These are phyloP conservation scores for Calonectria pseudoreteaudii DNA, from an alignment of 2,329 filamentous ascomycete species.

Conservation along the genomic window DNA sequence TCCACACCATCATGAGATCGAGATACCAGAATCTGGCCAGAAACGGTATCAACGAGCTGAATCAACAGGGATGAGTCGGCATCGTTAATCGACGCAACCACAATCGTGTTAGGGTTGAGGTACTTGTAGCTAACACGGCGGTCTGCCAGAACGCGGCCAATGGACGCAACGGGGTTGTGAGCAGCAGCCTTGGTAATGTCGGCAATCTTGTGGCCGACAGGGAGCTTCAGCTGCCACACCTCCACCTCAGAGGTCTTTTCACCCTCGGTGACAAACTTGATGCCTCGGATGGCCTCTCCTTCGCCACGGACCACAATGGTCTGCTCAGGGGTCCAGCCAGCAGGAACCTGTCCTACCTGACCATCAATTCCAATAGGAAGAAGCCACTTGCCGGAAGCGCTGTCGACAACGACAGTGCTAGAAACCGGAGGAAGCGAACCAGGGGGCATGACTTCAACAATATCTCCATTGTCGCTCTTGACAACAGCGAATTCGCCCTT, in stretches of 20 bases:
- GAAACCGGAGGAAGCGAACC: conserved; percentile 44
- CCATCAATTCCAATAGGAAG: conserved; percentile 66
- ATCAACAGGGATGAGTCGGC: conserved; percentile 71
- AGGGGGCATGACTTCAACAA: conserved; percentile 57
- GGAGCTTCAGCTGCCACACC: conserved; percentile 80
- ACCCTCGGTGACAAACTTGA: conserved; percentile 62
- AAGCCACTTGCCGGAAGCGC: conserved; percentile 63
- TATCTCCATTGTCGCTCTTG: conserved; percentile 64
- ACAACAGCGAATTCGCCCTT: conserved; percentile 73
- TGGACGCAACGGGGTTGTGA: conserved; percentile 92
- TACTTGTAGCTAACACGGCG: conserved; percentile 98
- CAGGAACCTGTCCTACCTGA: conserved; percentile 58
- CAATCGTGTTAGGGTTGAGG: conserved; percentile 85
- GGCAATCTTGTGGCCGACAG: conserved; percentile 74
- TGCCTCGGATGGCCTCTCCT: conserved; percentile 64
- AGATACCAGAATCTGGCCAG: conserved; percentile 82
- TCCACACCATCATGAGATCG: conserved; percentile 81
- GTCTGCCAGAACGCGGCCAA: conserved; percentile 92
- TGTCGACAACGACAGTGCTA: conserved; percentile 65
- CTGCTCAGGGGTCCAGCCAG: conserved; percentile 61
- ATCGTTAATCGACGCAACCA: conserved; percentile 78
- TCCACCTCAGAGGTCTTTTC: conserved; percentile 58
- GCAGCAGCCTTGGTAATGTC: conserved; percentile 75
- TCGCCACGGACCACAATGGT: conserved; percentile 65
- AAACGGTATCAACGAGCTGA: conserved; percentile 87